Percentiles rank a stretch among this genome's conserved stretches.
Conservation (phyloP, 176 grass and related monocot species). For the Lolium rigidum region DNA sequence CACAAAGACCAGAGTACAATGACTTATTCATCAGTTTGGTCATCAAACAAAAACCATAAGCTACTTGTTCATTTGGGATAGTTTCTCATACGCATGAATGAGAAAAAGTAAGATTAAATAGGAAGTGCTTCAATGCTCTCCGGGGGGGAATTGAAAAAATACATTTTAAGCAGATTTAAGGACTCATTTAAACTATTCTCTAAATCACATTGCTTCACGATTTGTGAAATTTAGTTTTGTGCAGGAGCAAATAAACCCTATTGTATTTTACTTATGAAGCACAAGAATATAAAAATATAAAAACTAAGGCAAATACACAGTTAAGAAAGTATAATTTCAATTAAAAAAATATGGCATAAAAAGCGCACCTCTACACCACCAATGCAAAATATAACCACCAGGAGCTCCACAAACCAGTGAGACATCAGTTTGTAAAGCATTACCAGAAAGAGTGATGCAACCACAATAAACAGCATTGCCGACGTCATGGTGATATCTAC, state of each 20-base stretch:
- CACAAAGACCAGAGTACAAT: no score
- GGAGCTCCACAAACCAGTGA: slow-evolving; percentile 92
- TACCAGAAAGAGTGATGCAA: slow-evolving; percentile 93
- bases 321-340: slow-evolving; percentile 23
- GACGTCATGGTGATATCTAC: slow-evolving; percentile 91
- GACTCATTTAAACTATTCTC: neutral
- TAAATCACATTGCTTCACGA: neutral
- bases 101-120: neutral
- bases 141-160: neutral
- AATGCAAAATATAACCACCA: slow-evolving; percentile 97
- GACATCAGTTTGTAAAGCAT: slow-evolving; percentile 94
- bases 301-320: slow-evolving; percentile 26
- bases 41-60: slow-evolving; percentile 28
- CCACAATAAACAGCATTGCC: slow-evolving; percentile 84
- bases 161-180: slow-evolving; percentile 20
- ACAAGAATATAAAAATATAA: neutral
- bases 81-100: neutral
- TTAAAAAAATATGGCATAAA: slow-evolving; percentile 23
- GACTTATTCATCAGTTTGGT: no score
- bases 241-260: neutral
- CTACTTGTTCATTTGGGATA: neutral
- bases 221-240: slow-evolving; percentile 36
- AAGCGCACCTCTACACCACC: slow-evolving; percentile 91
- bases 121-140: no score
- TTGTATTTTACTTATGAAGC: slow-evolving; percentile 6